These are phyloP conservation scores for Tetrapisispora phaffii DNA, from an alignment of 805 yeast genomes.

Conservation along the genomic window DNA sequence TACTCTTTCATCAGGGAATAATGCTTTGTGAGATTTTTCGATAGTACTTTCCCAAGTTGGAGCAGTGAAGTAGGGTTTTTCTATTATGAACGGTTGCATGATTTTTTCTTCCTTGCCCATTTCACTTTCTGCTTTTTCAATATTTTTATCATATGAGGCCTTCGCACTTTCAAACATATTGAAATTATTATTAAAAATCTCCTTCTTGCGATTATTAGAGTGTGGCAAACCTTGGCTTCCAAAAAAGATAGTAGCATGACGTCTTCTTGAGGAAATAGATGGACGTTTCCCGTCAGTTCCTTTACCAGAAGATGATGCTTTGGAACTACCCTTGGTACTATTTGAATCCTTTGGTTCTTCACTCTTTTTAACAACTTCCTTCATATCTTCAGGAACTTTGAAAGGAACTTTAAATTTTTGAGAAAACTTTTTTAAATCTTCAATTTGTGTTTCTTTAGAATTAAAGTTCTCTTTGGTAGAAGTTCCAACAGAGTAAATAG, in stretches of 20 bases:
- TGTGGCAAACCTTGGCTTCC: constrained; percentile 30
- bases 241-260: constrained; percentile 29
- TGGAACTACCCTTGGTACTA: neutral
- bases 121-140: constrained; percentile 14
- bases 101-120: constrained; percentile 7
- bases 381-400: constrained; percentile 38
- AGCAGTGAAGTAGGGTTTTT: constrained; percentile 58
- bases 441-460: constrained; percentile 48
- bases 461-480: neutral
- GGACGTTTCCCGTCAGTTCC: constrained; percentile 1
- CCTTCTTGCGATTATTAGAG: constrained; percentile 23
- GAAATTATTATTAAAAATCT: constrained; percentile 36
- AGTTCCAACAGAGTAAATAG: neutral
- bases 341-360: neutral
- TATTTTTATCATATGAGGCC: constrained; percentile 25
- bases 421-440: constrained; percentile 66
- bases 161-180: constrained; percentile 44
- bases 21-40: constrained; percentile 44
- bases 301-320: neutral
- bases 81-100: constrained; percentile 36
- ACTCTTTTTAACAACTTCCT: constrained; percentile 2
- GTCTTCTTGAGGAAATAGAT: constrained; percentile 16
- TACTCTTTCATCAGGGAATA: constrained; percentile 38
- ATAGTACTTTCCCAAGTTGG: constrained; percentile 66
- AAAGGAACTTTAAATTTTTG: constrained; percentile 70